Evolutionary conservation across 2,329 filamentous ascomycete genomes (phyloP).

Genomic region (Colletotrichum abscissum): DNA sequence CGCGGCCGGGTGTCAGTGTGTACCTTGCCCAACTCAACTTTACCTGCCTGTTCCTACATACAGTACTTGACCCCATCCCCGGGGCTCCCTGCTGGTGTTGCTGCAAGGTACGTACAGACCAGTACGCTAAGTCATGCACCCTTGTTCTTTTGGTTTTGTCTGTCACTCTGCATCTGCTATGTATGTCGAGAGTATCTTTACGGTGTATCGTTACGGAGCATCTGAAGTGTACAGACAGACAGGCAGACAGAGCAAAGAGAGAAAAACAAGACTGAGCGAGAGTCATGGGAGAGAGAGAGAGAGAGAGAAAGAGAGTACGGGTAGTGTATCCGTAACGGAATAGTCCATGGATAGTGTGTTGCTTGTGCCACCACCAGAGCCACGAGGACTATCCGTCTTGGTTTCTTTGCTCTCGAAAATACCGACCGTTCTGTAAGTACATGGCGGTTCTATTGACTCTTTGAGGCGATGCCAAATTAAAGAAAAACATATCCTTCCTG

Average conservation of each 20-base stretch:
- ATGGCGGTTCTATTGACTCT: background rate
- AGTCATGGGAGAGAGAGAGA: no score
- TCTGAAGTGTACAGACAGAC: background rate
- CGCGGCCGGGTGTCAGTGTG: background rate
- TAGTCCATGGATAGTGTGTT: no score
- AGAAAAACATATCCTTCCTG: slow-evolving; percentile 2
- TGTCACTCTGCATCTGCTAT: background rate
- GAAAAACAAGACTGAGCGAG: no score
- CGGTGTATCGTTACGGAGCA: background rate
- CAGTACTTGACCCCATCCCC: background rate
- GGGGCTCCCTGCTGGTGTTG: background rate
- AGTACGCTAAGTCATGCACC: background rate
- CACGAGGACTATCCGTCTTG: background rate
- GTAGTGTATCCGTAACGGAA: no score
- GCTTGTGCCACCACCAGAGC: background rate
- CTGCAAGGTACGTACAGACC: background rate
- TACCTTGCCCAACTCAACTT: background rate
- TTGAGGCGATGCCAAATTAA: slow-evolving; percentile 16
- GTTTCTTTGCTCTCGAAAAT: background rate
- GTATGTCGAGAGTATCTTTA: no score
- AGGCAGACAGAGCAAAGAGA: no score
- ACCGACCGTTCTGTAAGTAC: background rate
- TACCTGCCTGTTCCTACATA: background rate
- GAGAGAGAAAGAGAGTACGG: no score
- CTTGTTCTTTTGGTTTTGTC: background rate